Evolutionary conservation across 768 basidiomycete genomes (phyloP), one percentile per base, ranked within the genome.

Genomic region (Tremella mesenterica): DNA sequence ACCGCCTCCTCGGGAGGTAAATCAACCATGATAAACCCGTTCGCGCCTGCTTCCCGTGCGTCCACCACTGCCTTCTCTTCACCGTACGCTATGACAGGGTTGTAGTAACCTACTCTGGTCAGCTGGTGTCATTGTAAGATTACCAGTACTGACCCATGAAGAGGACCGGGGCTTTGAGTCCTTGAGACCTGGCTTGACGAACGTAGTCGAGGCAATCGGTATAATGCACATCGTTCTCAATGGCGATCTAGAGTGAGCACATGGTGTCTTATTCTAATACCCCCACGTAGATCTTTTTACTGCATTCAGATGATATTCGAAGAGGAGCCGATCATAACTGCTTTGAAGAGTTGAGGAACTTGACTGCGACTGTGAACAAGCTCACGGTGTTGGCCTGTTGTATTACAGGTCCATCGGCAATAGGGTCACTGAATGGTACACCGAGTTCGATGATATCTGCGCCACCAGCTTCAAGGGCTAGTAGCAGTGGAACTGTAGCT

Each of bases 21-120:
- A 71, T 99, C 95, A 23, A 97, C 92, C 76, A 99, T 83, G 61
- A 97, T 92, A 70, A 91, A 99, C 1, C 95, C 95, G 72, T 93
- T 97, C 0, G 89, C 95, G 14, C 93, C 93, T 16, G 89, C 90
- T 53, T 84, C 83, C 43, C 76, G 79, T 1, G 91, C 92, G 70
- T 95, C 92, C 50, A 83, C 81, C 23, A 97, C 90, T 4, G 93
- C 86, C 71, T 83, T 86, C 56, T 93, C 88, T 75, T 99, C 95
- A 2, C 91, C 91, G 64, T 96, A 93, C 0, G 92, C 88, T 38
- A 97, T 79, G 30, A 97, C 73, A 13, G 95, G 93, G 70, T 99
- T 99, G 75, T 95, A 97, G 76, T 99, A 99, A 29, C 93, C 93
- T 97, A 60, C 8, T 25, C 9, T n/a, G 29, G 25, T 51, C 27